Evolutionary conservation across 2,329 filamentous ascomycete species (phyloP), one percentile per base, ranked within the genome.

Genomic region (Aciculosporium take): DNA sequence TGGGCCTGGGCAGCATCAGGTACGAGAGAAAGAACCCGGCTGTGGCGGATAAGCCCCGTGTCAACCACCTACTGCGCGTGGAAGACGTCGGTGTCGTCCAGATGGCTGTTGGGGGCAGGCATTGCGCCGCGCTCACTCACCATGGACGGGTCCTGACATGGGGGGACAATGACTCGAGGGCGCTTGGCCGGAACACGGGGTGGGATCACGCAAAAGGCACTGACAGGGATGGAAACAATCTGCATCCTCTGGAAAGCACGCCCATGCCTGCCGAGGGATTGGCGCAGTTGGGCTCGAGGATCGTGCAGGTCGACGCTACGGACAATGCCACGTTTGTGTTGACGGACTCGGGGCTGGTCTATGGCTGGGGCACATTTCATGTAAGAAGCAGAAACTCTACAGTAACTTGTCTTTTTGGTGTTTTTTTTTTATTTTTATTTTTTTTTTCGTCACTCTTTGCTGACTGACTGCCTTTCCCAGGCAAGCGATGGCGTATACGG

Each of bases 361-460:
- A 82, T 53, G 81, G 81, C 45, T 86, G 83, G 80, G 82, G 83
- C 20, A 82, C 79, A 5, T 87, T 87, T 63, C 65, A 77, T 49
- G 72, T 75, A 65, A 56, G 68, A 61, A 25, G 8, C 30, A 17
- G 20, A 8, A 23, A 13, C 12, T 7, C 27, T 28, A 9, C 13
- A 12, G 27, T 13, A 9, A 13, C 21, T 35, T 8, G 7, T 10
- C 3, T 5, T 24, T 2, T 6, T 21, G 13, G 7, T 3, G n/a
- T n/a, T n/a, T n/a, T n/a, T n/a, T n/a, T n/a, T n/a, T n/a, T n/a
- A n/a, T n/a, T n/a, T n/a, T n/a, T 24, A 35, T 24, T 3, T 35
- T 25, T 13, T 7, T 5, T 12, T 6, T 6, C 5, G 20, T 7
- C 21, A 20, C 7, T 9, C 7, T 20, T 15, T 20, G 21, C 30